phyloP scores from a whole-genome alignment of 169 alveolate genomes.

The Cryptosporidium parvum region DNA sequence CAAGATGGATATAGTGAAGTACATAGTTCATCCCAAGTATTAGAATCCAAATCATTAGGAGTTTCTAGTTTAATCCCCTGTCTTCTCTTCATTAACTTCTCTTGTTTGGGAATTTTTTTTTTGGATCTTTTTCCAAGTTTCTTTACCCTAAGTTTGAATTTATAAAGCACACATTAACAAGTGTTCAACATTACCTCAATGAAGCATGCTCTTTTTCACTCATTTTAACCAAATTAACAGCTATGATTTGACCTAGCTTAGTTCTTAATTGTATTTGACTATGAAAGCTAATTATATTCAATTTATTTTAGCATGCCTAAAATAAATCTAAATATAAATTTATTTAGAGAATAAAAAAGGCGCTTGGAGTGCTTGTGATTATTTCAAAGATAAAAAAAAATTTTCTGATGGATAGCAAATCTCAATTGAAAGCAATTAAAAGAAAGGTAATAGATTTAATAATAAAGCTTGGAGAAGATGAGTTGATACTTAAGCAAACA shows the following conservation, averaged over 20 bases:
- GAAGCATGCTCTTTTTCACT: background rate
- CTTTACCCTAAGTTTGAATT: background rate
- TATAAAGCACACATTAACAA: too few relatives aligned
- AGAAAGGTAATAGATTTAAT: conserved; percentile 19
- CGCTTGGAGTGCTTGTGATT: background rate
- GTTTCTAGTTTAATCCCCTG: conserved; percentile 18
- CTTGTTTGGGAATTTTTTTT: background rate
- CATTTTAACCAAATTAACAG: background rate
- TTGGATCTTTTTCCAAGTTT: background rate
- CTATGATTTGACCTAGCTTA: too few relatives aligned
- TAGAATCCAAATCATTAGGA: conserved; percentile 11
- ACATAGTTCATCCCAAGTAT: conserved; percentile 62
- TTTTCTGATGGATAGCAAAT: conserved; percentile 27
- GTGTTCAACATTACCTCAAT: background rate
- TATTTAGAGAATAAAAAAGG: background rate
- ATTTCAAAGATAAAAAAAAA: background rate
- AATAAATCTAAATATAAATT: background rate
- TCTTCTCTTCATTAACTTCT: conserved; percentile 29
- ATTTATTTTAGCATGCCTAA: background rate
- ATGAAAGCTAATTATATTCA: background rate
- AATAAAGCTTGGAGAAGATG: conserved; percentile 35
- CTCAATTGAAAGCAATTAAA: conserved; percentile 7
- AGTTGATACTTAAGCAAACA: conserved; percentile 25
- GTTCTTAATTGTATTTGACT: background rate
- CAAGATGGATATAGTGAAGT: conserved; percentile 26